Evolutionary conservation across 208 protist species (phyloP).

Genomic region (Leishmania tropica): DNA sequence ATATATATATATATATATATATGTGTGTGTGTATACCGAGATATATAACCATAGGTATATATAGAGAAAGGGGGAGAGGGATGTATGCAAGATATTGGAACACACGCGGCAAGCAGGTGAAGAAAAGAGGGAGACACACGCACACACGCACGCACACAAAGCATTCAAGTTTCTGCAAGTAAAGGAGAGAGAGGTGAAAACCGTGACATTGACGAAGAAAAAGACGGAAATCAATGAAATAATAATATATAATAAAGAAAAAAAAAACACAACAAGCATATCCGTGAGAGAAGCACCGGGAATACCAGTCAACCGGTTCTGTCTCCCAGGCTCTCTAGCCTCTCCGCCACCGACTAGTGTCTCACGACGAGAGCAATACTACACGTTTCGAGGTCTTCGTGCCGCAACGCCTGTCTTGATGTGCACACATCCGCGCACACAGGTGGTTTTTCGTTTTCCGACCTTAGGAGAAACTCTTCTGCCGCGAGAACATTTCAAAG

Average conservation of each 20-base stretch:
- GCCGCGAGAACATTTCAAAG: conserved; percentile 18
- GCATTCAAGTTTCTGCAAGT: neutral
- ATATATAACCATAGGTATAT: neutral
- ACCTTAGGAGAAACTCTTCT: conserved; percentile 3
- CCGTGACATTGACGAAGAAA: neutral
- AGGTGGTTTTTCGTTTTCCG: neutral
- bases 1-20: conserved; percentile 8
- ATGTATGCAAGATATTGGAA: neutral
- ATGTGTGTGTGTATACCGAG: conserved; percentile 3
- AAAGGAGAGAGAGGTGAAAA: neutral
- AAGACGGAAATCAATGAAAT: neutral
- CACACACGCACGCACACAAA: neutral
- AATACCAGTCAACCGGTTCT: neutral
- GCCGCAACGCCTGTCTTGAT: neutral
- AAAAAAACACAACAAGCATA: neutral
- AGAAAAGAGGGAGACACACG: neutral
- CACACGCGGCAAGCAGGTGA: neutral
- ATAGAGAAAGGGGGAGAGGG: neutral
- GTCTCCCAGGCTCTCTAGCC: neutral
- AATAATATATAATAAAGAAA: neutral
- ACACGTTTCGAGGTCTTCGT: neutral
- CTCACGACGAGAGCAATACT: neutral
- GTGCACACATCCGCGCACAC: neutral
- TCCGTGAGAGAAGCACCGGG: neutral
- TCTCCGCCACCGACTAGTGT: neutral